A percentile compares a stretch with the other conserved stretches of the same genome.
phyloP scores from a whole-genome alignment of 371 early-diverging fungal species.

The Smittium culicis region DNA sequence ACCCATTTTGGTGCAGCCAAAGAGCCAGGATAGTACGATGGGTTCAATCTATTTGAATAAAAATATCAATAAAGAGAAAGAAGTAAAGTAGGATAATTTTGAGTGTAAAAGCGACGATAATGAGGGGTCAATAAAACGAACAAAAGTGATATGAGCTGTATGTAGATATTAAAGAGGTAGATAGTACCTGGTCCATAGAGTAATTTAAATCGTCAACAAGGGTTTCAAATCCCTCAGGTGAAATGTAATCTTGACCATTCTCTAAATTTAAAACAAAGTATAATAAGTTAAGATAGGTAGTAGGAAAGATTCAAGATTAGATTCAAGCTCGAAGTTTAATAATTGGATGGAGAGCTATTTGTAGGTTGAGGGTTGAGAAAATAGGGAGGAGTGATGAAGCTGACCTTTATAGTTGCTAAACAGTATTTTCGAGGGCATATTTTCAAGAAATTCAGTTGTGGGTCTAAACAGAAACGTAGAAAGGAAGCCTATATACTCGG shows the following conservation, averaged over 20 bases:
- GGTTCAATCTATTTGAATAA: slow-evolving; percentile 3
- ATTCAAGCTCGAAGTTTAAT: too few species aligned
- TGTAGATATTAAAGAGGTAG: neutral
- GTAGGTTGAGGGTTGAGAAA: neutral
- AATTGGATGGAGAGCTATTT: too few species aligned
- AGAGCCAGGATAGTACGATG: slow-evolving; percentile 3
- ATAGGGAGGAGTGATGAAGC: neutral
- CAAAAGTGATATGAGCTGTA: neutral
- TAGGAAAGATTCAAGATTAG: too few species aligned
- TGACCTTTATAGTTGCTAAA: neutral
- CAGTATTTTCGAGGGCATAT: too few species aligned
- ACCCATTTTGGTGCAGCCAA: slow-evolving; percentile 8
- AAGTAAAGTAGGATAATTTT: too few species aligned
- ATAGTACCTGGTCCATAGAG: slow-evolving; percentile 15
- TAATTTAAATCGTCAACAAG: slow-evolving; percentile 20
- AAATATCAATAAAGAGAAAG: too few species aligned
- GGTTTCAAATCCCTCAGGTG: slow-evolving; percentile 23
- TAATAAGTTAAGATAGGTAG: too few species aligned
- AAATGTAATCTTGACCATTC: slow-evolving; percentile 35
- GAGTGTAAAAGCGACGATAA: too few species aligned
- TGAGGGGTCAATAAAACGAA: neutral
- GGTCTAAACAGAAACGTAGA: too few species aligned
- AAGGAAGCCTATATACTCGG: too few species aligned
- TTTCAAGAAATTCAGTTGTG: too few species aligned
- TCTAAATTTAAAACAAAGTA: too few species aligned